These are phyloP conservation scores for Rhizomucor pusillus DNA, from an alignment of 371 early-diverging fungal species.

Conservation along the genomic window DNA sequence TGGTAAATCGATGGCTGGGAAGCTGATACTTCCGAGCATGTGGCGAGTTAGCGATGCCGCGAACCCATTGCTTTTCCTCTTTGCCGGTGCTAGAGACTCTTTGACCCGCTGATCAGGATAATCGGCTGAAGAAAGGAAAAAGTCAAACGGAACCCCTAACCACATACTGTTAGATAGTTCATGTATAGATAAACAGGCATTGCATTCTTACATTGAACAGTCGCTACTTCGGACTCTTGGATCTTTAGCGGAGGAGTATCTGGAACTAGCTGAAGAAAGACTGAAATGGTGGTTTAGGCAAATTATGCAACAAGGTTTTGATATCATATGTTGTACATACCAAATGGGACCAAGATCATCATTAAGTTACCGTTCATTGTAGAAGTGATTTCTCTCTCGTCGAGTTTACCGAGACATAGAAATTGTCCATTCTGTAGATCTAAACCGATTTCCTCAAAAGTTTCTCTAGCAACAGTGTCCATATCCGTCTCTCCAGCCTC, in stretches of 20 bases:
- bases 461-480: conserved; percentile 68
- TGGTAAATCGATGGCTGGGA: conserved; percentile 42
- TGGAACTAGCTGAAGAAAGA: conserved; percentile 61
- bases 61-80: conserved; percentile 6
- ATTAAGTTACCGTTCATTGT: conserved; percentile 48
- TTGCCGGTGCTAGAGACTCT: conserved; percentile 28
- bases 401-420: conserved; percentile 58
- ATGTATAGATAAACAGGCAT: too few species aligned
- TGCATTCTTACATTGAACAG: conserved; percentile 54
- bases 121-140: conserved; percentile 41
- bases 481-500: conserved; percentile 63
- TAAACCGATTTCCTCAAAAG: conserved; percentile 64
- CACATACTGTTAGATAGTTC: background rate
- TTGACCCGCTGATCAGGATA: conserved; percentile 32
- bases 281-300: conserved; percentile 28
- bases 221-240: conserved; percentile 59
- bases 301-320: background rate
- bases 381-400: conserved; percentile 61
- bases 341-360: conserved; percentile 63
- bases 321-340: conserved; percentile 25
- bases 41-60: conserved; percentile 5
- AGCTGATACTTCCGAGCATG: conserved; percentile 28
- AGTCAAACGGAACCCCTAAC: conserved; percentile 47
- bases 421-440: conserved; percentile 52
- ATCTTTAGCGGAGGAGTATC: conserved; percentile 52